Conservation (phyloP, 140 eudicot genomes). For the Anethum foeniculum region DNA sequence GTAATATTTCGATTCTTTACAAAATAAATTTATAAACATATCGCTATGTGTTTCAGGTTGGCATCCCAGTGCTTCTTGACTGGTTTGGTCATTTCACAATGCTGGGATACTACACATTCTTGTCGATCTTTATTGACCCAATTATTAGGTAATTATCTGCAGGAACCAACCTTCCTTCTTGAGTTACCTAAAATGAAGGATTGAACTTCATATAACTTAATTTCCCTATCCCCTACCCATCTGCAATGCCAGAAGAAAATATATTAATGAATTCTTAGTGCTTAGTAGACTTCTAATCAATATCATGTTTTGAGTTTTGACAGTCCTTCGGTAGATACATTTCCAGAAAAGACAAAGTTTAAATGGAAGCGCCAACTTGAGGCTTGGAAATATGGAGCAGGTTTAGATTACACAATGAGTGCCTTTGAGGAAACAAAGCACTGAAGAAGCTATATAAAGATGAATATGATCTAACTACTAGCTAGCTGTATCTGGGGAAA, state of each 20-base stretch:
- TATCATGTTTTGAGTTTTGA: conserved; percentile 14
- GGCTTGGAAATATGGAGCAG: conserved; percentile 97
- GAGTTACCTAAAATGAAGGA: not conserved
- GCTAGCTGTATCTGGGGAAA: not conserved
- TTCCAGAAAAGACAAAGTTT: conserved; percentile 50
- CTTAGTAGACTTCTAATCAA: not conserved
- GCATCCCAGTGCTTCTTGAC: conserved; percentile 70
- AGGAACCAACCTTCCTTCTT: not conserved
- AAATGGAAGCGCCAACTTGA: conserved; percentile 81
- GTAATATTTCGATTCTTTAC: not conserved
- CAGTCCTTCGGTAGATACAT: conserved; percentile 56
- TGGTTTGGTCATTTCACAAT: conserved; percentile 83
- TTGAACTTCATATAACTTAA: not conserved
- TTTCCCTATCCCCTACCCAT: not conserved
- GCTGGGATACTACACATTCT: conserved; percentile 82
- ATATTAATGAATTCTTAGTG: not conserved
- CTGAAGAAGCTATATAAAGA: not conserved
- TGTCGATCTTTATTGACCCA: conserved; percentile 68
- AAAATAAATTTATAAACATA: not conserved
- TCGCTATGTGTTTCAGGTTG: conserved; percentile 51
- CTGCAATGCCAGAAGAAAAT: not conserved
- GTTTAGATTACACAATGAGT: conserved; percentile 63
- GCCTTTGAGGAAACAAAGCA: conserved; percentile 7
- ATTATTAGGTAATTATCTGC: conserved; percentile 48
- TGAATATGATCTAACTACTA: not conserved